These are phyloP conservation scores for Caryopteris hybrid DNA, from an alignment of 305 asterid species.

Conservation along the genomic window DNA sequence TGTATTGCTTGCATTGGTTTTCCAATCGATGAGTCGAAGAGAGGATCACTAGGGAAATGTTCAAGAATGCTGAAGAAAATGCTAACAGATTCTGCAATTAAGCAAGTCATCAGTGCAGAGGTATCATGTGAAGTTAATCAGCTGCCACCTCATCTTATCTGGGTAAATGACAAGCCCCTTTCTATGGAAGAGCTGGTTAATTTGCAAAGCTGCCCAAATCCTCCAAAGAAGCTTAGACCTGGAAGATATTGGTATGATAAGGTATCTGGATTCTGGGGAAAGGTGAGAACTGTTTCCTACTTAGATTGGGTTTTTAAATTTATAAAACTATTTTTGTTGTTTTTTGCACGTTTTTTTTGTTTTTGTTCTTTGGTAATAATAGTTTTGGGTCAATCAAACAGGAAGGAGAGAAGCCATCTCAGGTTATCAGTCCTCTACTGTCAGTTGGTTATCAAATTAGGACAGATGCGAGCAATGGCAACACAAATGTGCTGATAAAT, in stretches of 20 bases:
- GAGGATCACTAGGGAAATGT: constrained; percentile 62
- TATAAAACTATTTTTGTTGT: not conserved
- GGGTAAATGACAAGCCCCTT: constrained; percentile 52
- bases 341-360: not conserved
- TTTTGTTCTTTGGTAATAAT: not conserved
- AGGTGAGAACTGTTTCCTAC: constrained; percentile 38
- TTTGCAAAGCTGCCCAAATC: constrained; percentile 57
- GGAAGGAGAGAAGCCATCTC: constrained; percentile 74
- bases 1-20: constrained; percentile 61
- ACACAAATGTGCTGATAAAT: constrained; percentile 55
- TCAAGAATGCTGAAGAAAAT: constrained; percentile 56
- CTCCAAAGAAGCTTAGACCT: constrained; percentile 76
- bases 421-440: constrained; percentile 58
- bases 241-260: constrained; percentile 86
- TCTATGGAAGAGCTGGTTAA: constrained; percentile 46
- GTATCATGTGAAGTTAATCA: constrained; percentile 55
- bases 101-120: constrained; percentile 56
- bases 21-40: constrained; percentile 49
- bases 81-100: constrained; percentile 33
- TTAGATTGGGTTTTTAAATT: not conserved
- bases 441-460: constrained; percentile 41
- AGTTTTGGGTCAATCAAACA: constrained; percentile 27
- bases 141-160: constrained; percentile 47
- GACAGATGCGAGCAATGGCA: constrained; percentile 73
- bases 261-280: constrained; percentile 91